Evolutionary conservation across 2,329 filamentous ascomycete species (phyloP).

Genomic region (Colletotrichum aenigma): DNA sequence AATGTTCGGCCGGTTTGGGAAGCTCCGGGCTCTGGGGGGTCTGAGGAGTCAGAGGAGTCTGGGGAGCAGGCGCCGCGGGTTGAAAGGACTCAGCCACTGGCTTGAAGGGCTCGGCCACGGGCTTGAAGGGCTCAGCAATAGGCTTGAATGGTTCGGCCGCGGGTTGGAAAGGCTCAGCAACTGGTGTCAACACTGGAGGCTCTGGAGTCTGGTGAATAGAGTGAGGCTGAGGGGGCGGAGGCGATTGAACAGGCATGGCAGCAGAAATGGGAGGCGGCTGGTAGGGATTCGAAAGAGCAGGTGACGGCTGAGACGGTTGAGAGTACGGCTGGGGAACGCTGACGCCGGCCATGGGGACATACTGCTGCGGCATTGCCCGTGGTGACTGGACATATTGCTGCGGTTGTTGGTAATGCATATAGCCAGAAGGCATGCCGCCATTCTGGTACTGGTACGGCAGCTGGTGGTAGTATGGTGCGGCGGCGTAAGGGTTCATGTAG

Average conservation of each 20-base stretch:
- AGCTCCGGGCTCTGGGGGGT: conserved; percentile 9
- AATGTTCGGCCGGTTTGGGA: conserved; percentile 32
- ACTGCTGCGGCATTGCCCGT: conserved; percentile 55
- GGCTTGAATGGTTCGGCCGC: background rate
- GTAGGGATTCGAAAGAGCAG: conserved; percentile 61
- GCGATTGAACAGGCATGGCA: conserved; percentile 52
- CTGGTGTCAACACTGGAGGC: conserved; percentile 12
- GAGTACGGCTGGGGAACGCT: conserved; percentile 51
- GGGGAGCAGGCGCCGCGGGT: background rate
- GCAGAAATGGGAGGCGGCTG: conserved; percentile 53
- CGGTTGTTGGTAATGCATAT: conserved; percentile 50
- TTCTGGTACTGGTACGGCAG: conserved; percentile 66
- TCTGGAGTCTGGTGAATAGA: conserved; percentile 11
- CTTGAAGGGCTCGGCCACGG: background rate
- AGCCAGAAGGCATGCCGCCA: conserved; percentile 49
- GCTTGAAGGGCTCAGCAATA: background rate
- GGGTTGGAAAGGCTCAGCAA: background rate
- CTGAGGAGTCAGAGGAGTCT: background rate
- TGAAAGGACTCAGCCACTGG: conserved; percentile 8
- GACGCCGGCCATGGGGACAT: conserved; percentile 55
- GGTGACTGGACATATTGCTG: conserved; percentile 51
- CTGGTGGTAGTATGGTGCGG: conserved; percentile 51
- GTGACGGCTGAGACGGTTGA: conserved; percentile 54
- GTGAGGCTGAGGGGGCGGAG: conserved; percentile 43
- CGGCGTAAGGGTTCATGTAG: conserved; percentile 55